Evolutionary conservation across 106 monocot species (phyloP).

Genomic region (Hemerocallis citrina): DNA sequence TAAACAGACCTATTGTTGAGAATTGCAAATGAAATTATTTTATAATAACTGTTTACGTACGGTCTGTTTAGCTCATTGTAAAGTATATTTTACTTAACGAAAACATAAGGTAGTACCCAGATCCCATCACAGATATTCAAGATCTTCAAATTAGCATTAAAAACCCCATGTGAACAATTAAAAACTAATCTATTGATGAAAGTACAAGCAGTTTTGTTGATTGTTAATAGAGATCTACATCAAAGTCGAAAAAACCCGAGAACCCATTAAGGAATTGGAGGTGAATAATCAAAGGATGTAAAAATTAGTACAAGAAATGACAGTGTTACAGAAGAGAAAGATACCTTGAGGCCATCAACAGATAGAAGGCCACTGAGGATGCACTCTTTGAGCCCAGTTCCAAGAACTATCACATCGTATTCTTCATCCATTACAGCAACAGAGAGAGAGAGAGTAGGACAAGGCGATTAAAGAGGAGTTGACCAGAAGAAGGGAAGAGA

Average conservation of each 20-base stretch:
- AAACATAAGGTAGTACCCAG: too few species aligned
- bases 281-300: background rate
- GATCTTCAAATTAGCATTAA: too few species aligned
- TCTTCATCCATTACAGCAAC: constrained; percentile 69
- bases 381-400: constrained; percentile 89
- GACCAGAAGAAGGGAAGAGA: background rate
- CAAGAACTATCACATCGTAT: constrained; percentile 88
- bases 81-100: too few species aligned
- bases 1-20: too few species aligned
- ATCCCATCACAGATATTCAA: too few species aligned
- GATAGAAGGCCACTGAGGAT: constrained; percentile 94
- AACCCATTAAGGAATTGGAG: background rate
- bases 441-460: background rate
- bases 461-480: constrained; percentile 5
- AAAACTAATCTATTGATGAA: background rate
- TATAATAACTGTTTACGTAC: too few species aligned
- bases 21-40: too few species aligned
- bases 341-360: constrained; percentile 83
- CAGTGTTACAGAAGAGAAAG: background rate
- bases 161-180: background rate
- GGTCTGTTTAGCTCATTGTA: too few species aligned
- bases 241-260: background rate
- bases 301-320: background rate
- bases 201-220: background rate
- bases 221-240: background rate